Base-by-base conservation (phyloP, 257 asterid species). In the Buddleja alternifolia region DNA sequence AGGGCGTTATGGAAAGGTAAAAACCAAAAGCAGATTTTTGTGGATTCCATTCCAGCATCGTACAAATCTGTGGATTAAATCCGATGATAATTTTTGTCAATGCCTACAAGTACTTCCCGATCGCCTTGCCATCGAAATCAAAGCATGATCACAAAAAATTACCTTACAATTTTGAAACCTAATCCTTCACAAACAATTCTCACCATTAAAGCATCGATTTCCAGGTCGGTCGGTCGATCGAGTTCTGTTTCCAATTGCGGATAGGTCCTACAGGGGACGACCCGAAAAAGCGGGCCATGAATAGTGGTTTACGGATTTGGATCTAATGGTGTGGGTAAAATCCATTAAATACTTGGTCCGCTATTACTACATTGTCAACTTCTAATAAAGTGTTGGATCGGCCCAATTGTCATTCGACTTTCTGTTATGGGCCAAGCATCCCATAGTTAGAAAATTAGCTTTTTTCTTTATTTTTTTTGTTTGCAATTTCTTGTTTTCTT, bases 21-120 rank as follows among this genome's bases (percentile, higher is more conserved):
- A n/a, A 40, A 15, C 57, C 71, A 21, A 65, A 10, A 47, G 25
- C 29, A 37, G n/a, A n/a, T n/a, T n/a, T n/a, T 32, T 25, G 57
- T 16, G 14, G 40, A 41, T 59, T 19, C 11, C 46, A 69, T 45
- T 24, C n/a, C n/a, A n/a, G n/a, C 21, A 37, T 25, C 51, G 16
- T 47, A 15, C 69, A 16, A 40, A 11, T 36, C 47, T 16, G 23
- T 7, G 24, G 11, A 54, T 11, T 29, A 32, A 69, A 29, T 12
- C 58, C 37, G 48, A 39, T 19, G 34, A 20, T 11, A 19, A 39
- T 37, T 32, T 25, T 34, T 10, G 9, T 10, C 19, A 10, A 4
- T 29, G 14, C 24, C 45, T 14, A n/a, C 45, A 34, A 57, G n/a
- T 6, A 16, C 44, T 7, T 32, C 44, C 34, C 37, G 17, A 11